Percentiles rank a stretch among this genome's conserved stretches.
Evolutionary conservation across 1,284 basidiomycete genomes (phyloP).

Genomic region (Phellopilus nigrolimitatus): DNA sequence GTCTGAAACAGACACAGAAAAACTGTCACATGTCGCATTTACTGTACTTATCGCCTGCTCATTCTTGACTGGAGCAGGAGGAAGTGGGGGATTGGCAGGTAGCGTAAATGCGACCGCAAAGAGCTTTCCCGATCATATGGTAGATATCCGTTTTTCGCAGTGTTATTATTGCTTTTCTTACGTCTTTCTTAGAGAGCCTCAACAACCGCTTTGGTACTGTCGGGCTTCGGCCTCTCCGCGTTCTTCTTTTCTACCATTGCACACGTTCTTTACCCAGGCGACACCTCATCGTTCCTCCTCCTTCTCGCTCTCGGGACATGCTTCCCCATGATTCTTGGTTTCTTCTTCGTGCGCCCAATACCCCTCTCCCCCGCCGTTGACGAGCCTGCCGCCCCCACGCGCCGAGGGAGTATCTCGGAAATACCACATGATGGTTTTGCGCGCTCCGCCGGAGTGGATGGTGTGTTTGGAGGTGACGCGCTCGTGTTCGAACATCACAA

Average conservation of each 20-base stretch:
- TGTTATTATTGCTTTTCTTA: not conserved
- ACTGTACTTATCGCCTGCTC: conserved; percentile 42
- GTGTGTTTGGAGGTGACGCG: conserved; percentile 14
- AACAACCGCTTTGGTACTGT: conserved; percentile 68
- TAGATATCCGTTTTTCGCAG: conserved; percentile 28
- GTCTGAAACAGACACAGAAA: conserved; percentile 1
- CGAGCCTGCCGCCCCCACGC: conserved; percentile 20
- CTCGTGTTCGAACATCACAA: conserved; percentile 17
- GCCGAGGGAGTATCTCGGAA: conserved; percentile 11
- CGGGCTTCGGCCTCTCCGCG: conserved; percentile 81
- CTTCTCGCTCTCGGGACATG: conserved; percentile 70
- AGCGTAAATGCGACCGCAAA: conserved; percentile 65
- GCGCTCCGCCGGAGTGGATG: conserved; percentile 15
- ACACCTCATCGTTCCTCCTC: conserved; percentile 65
- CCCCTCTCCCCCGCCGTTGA: conserved; percentile 37
- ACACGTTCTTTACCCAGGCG: conserved; percentile 60
- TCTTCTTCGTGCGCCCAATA: conserved; percentile 57
- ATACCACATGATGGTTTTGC: conserved; percentile 16
- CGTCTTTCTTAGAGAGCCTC: conserved; percentile 51
- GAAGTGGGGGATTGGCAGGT: conserved; percentile 51
- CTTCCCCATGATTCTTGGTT: conserved; percentile 63
- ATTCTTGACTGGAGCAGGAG: conserved; percentile 58
- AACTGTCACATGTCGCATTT: conserved; percentile 27
- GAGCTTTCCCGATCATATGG: conserved; percentile 50
- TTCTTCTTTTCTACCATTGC: conserved; percentile 74